Percentiles rank a stretch among this genome's conserved stretches.
Conservation (phyloP, 2,329 filamentous ascomycete species). For the Fusarium sp. region DNA sequence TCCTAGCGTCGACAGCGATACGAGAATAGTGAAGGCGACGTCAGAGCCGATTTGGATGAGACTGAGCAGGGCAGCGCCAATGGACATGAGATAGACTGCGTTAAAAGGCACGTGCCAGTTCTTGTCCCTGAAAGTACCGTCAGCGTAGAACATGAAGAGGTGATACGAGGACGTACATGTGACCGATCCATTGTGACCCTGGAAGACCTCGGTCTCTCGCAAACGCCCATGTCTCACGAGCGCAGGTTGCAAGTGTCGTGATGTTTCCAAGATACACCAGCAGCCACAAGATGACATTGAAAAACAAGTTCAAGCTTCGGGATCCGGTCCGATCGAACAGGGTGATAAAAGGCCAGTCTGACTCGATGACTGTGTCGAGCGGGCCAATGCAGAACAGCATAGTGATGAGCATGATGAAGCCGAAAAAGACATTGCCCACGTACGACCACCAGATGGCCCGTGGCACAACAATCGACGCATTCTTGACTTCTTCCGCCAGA, state of each 20-base stretch:
- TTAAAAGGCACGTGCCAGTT: conserved; percentile 31
- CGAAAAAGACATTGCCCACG: conserved; percentile 13
- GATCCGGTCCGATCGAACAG: conserved; percentile 20
- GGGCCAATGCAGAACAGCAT: conserved; percentile 32
- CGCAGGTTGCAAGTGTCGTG: conserved; percentile 24
- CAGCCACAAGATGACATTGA: conserved; percentile 22
- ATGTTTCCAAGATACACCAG: conserved; percentile 25
- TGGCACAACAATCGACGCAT: conserved; percentile 12
- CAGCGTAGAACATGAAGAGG: fast-evolving
- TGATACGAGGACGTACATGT: conserved; percentile 1
- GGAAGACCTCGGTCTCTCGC: conserved; percentile 18
- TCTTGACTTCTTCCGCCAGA: conserved; percentile 20
- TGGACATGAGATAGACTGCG: conserved; percentile 27
- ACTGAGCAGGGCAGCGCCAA: conserved; percentile 17
- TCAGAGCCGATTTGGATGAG: conserved; percentile 26
- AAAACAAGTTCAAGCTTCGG: conserved; percentile 15
- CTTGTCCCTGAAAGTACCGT: background rate
- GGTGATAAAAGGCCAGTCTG: conserved; percentile 22
- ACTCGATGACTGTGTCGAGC: conserved; percentile 4
- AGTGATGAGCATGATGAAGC: conserved; percentile 27
- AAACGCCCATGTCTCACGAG: conserved; percentile 28
- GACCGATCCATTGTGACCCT: conserved; percentile 18
- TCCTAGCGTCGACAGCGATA: conserved; percentile 19
- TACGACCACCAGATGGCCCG: conserved; percentile 27
- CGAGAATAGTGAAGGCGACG: conserved; percentile 17